Percentiles rank a stretch among this genome's conserved stretches.
Conservation (phyloP, 2,329 filamentous ascomycete genomes). For the Plectosphaerella sp. region DNA sequence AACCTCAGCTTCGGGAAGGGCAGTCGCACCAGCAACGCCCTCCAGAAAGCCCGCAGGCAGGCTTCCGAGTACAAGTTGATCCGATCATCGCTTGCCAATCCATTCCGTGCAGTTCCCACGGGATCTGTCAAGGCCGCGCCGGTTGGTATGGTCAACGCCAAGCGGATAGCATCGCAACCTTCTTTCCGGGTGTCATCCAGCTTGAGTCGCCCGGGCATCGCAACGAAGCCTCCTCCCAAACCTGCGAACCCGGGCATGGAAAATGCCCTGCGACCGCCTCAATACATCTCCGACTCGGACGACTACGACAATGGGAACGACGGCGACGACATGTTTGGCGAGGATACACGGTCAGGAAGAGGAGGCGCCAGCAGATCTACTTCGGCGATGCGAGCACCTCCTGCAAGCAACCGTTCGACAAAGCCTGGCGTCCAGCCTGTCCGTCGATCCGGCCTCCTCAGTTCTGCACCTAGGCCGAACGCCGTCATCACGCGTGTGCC, state of each 20-base stretch:
- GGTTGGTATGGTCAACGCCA: constrained; percentile 48
- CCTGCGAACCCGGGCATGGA: background rate
- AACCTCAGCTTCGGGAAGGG: constrained; percentile 40
- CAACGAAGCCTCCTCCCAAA: background rate
- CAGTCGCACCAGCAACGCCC: constrained; percentile 20
- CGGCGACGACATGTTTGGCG: constrained; percentile 5
- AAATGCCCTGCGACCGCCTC: background rate
- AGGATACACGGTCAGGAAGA: constrained; percentile 4
- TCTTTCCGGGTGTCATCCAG: constrained; percentile 17
- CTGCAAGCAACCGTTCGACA: background rate
- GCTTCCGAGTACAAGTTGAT: constrained; percentile 38
- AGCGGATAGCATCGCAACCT: constrained; percentile 38
- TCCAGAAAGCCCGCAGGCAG: constrained; percentile 47
- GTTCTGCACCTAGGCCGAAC: background rate
- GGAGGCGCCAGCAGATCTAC: background rate
- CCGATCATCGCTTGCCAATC: background rate
- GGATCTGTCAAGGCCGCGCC: constrained; percentile 44
- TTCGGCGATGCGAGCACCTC: background rate
- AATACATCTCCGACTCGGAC: constrained; percentile 31
- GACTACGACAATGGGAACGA: constrained; percentile 3
- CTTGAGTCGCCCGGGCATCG: background rate
- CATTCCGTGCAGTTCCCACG: constrained; percentile 4
- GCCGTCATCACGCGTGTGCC: constrained; percentile 1
- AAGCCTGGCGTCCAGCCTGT: background rate
- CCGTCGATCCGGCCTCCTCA: background rate